phyloP scores from a whole-genome alignment of 1,284 basidiomycete genomes.

The Rhodotorula sp. region DNA sequence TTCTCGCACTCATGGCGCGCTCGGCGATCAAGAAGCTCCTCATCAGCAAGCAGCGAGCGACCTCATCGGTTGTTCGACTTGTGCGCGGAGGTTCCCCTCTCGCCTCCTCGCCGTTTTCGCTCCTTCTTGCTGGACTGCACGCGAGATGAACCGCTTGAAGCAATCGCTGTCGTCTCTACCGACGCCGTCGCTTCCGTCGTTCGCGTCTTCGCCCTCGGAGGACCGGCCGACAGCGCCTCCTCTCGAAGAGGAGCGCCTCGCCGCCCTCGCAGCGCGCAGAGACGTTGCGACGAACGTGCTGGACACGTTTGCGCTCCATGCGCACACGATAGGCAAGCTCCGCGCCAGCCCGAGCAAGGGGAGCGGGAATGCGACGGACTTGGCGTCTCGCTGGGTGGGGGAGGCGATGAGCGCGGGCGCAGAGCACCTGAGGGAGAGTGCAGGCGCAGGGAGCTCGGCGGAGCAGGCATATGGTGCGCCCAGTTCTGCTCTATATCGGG shows the following conservation, averaged over 20 bases:
- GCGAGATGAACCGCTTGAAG: constrained; percentile 23
- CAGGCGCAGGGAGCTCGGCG: neutral
- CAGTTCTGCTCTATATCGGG: too few relatives aligned
- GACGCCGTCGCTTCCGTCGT: constrained; percentile 5
- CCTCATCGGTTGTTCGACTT: too few relatives aligned
- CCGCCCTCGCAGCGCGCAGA: neutral
- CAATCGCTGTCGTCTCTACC: constrained; percentile 8
- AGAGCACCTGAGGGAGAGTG: neutral
- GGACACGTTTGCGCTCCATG: constrained; percentile 5
- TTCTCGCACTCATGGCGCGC: neutral
- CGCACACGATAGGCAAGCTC: constrained; percentile 13
- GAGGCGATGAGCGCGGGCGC: neutral
- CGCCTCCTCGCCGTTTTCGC: neutral
- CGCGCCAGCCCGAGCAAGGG: neutral
- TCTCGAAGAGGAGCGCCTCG: neutral
- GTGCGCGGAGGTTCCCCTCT: neutral
- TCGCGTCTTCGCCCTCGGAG: neutral
- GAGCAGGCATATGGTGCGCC: neutral
- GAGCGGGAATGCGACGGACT: neutral
- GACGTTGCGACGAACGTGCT: neutral
- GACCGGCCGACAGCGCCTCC: neutral
- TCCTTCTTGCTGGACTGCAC: too few relatives aligned
- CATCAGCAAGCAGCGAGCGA: too few relatives aligned
- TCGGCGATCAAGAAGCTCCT: too few relatives aligned
- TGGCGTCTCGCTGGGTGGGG: constrained; percentile 8